phyloP scores from a whole-genome alignment of 2,329 filamentous ascomycete genomes.

The Colletotrichum truncatum region DNA sequence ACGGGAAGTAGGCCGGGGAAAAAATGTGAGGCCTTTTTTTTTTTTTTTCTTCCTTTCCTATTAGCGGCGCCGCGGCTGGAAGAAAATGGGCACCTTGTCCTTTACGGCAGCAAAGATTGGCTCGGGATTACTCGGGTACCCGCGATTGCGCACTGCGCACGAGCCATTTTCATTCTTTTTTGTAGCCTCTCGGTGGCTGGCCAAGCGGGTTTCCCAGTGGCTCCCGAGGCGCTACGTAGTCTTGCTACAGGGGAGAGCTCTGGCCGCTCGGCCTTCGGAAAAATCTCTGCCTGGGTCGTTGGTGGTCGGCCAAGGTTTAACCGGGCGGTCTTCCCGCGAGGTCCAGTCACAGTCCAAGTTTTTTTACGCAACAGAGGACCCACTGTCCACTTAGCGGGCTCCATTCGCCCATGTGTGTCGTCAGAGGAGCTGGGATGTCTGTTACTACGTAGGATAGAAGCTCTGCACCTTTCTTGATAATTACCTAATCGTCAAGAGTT shows the following conservation, averaged over 20 bases:
- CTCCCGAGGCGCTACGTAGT: background rate
- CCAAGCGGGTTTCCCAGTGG: too few species aligned
- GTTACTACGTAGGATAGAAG: too few species aligned
- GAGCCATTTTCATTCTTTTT: background rate
- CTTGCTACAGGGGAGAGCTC: constrained; percentile 1
- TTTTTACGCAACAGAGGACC: background rate
- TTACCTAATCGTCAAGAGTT: constrained; percentile 2
- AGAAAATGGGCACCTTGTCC: constrained; percentile 26
- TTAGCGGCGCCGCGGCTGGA: constrained; percentile 22
- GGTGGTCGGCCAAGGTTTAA: constrained; percentile 21
- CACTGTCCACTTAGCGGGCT: constrained; percentile 24
- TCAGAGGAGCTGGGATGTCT: background rate
- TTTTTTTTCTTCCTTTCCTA: too few species aligned
- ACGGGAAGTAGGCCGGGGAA: constrained; percentile 12
- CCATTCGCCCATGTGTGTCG: constrained; percentile 30
- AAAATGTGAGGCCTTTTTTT: constrained; percentile 33
- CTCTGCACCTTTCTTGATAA: background rate
- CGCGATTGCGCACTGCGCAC: constrained; percentile 15
- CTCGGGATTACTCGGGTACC: constrained; percentile 33
- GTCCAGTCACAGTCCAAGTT: constrained; percentile 5
- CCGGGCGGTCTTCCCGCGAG: constrained; percentile 6
- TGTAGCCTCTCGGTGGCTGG: too few species aligned
- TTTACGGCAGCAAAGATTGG: constrained; percentile 27
- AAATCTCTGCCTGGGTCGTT: constrained; percentile 2
- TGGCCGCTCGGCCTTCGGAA: constrained; percentile 10